Conservation (phyloP, 2,329 filamentous ascomycete genomes). For the Pyrenophora teres region DNA sequence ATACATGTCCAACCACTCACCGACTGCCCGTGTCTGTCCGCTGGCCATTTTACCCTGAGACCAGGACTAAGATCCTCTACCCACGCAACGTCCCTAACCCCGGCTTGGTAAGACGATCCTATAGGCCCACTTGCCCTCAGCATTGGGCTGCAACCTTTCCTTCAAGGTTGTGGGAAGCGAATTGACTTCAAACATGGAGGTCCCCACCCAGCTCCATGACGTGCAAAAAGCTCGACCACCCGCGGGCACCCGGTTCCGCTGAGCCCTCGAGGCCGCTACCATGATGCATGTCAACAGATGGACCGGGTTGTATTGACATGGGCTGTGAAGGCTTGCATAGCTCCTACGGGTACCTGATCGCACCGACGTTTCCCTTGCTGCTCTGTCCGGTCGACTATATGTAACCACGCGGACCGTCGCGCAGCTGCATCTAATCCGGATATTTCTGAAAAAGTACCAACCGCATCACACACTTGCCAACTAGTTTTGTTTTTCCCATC, state of each 20-base stretch:
- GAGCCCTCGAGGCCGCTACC: conserved; percentile 23
- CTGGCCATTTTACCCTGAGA: conserved; percentile 18
- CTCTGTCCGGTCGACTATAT: conserved; percentile 18
- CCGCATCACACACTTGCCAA: conserved; percentile 7
- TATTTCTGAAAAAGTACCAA: conserved; percentile 11
- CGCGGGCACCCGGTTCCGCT: conserved; percentile 24
- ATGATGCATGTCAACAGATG: conserved; percentile 27
- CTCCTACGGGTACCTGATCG: conserved; percentile 30
- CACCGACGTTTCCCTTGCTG: conserved; percentile 21
- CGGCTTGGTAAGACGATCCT: conserved; percentile 23
- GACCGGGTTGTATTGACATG: conserved; percentile 18
- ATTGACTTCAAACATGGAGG: conserved; percentile 29
- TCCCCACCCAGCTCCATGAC: conserved; percentile 23
- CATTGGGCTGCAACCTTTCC: conserved; percentile 25
- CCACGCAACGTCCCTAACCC: conserved; percentile 35
- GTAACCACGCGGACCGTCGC: conserved; percentile 26
- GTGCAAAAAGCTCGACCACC: conserved; percentile 28
- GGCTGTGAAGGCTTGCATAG: conserved; percentile 19
- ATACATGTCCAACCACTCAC: conserved; percentile 14
- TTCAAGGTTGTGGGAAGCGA: conserved; percentile 19
- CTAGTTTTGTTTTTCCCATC: conserved; percentile 3
- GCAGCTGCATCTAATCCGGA: conserved; percentile 21
- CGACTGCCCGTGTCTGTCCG: conserved; percentile 5
- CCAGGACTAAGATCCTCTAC: conserved; percentile 20
- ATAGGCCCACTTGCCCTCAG: conserved; percentile 20